Percentiles rank a stretch among this genome's conserved stretches.
These are phyloP conservation scores for Ambrosia hybrid DNA, from an alignment of 140 eudicot species.

Conservation along the genomic window DNA sequence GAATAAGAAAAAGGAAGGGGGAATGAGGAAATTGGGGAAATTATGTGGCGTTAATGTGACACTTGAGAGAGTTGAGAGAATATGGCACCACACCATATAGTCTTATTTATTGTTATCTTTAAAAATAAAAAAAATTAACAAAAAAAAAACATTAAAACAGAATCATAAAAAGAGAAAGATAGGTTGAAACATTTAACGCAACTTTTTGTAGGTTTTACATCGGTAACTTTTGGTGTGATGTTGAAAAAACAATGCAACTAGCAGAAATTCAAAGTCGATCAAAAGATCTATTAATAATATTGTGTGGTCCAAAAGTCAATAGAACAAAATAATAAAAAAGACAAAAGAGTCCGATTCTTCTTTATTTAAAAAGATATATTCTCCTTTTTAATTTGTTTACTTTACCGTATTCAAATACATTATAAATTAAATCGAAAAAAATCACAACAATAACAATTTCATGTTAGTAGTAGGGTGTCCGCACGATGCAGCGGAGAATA, in stretches of 20 bases:
- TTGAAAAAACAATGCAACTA: slow-evolving; percentile 10
- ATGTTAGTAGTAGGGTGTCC: too few relatives aligned
- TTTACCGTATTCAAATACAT: not conserved
- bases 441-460: not conserved
- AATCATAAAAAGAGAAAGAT: not conserved
- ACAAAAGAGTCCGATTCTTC: not conserved
- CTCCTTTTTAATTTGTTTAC: not conserved
- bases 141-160: too few relatives aligned
- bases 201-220: not conserved
- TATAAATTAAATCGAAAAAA: not conserved
- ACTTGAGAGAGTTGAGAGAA: too few relatives aligned
- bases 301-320: slow-evolving; percentile 27
- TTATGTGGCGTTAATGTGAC: too few relatives aligned
- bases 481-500: too few relatives aligned
- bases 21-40: too few relatives aligned
- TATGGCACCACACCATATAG: too few relatives aligned
- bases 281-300: slow-evolving; percentile 12
- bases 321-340: slow-evolving; percentile 2
- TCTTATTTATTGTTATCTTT: too few relatives aligned
- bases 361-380: not conserved
- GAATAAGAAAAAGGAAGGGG: too few relatives aligned
- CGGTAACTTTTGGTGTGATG: slow-evolving; percentile 25
- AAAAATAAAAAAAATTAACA: too few relatives aligned
- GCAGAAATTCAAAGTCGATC: slow-evolving; percentile 28
- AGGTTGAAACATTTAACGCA: not conserved